phyloP scores from a whole-genome alignment of 768 basidiomycete species.

The Hemileccinum impolitum region DNA sequence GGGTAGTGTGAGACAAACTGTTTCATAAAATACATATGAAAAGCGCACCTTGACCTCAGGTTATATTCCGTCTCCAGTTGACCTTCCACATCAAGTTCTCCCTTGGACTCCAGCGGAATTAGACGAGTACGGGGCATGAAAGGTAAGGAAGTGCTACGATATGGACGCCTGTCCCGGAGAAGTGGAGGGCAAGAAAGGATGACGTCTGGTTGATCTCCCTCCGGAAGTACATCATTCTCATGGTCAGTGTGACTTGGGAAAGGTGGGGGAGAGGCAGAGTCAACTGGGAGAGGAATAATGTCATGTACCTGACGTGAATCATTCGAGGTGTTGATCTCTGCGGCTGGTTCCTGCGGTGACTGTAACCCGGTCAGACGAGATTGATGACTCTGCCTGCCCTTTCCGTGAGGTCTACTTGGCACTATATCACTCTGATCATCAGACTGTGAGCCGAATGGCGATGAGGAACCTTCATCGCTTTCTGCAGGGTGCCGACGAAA shows the following conservation, averaged over 20 bases:
- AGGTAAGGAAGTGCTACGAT: slow-evolving; percentile 38
- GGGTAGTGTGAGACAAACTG: not conserved
- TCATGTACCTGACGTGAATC: slow-evolving; percentile 6
- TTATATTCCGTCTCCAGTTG: slow-evolving; percentile 54
- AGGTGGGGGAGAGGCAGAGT: not conserved
- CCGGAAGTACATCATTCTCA: slow-evolving; percentile 3
- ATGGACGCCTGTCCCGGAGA: slow-evolving; percentile 6
- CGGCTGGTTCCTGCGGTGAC: slow-evolving; percentile 10
- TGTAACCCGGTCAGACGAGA: slow-evolving; percentile 26
- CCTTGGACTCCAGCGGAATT: slow-evolving; percentile 35
- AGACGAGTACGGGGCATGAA: slow-evolving; percentile 15
- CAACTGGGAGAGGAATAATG: slow-evolving; percentile 3
- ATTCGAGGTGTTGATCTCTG: slow-evolving; percentile 9
- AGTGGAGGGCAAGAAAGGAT: not conserved
- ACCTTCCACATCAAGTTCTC: slow-evolving; percentile 45
- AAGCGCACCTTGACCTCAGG: slow-evolving; percentile 25
- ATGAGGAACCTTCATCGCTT: slow-evolving; percentile 49
- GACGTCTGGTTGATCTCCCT: not conserved
- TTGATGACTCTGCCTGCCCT: slow-evolving; percentile 16
- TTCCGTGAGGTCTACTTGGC: slow-evolving; percentile 12
- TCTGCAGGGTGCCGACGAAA: slow-evolving; percentile 33
- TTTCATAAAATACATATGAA: not conserved
- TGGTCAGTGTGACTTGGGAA: slow-evolving; percentile 1
- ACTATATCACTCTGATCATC: slow-evolving; percentile 36
- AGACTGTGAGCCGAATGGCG: slow-evolving; percentile 43